Conservation (phyloP, 345 rosid genomes). For the Firmiana major region DNA sequence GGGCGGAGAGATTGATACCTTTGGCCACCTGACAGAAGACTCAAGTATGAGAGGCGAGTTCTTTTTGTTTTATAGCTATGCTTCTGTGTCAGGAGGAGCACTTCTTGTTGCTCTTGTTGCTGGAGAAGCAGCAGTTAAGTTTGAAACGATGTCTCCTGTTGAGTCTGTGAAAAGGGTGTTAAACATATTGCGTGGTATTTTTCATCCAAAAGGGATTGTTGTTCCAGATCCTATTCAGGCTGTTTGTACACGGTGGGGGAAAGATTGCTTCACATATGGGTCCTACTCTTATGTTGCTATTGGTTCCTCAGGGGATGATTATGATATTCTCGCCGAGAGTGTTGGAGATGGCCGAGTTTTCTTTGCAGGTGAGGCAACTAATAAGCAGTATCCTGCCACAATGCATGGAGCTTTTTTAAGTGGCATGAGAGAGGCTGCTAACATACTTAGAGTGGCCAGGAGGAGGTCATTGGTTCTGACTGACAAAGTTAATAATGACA, state of each 20-base stretch:
- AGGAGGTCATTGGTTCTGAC: conserved; percentile 40
- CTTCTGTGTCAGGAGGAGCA: conserved; percentile 91
- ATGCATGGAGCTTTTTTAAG: conserved; percentile 98
- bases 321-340: conserved; percentile 87
- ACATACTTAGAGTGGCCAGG: conserved; percentile 67
- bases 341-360: conserved; percentile 91
- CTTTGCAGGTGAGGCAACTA: conserved; percentile 98
- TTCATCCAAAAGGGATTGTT: conserved; percentile 83
- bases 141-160: conserved; percentile 75
- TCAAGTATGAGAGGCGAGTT: conserved; percentile 78
- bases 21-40: conserved; percentile 85
- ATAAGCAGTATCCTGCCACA: conserved; percentile 93
- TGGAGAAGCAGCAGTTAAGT: conserved; percentile 81
- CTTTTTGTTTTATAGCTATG: conserved; percentile 87
- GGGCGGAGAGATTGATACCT: conserved; percentile 92
- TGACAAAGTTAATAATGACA: conserved; percentile 26
- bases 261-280: conserved; percentile 74
- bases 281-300: conserved; percentile 89
- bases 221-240: conserved; percentile 96
- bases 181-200: conserved; percentile 70
- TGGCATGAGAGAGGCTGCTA: conserved; percentile 98
- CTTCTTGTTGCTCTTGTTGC: conserved; percentile 94
- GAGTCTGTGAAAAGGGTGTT: conserved; percentile 79
- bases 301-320: conserved; percentile 97
- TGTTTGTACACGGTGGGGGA: conserved; percentile 91